Conservation (phyloP, 2,329 filamentous ascomycete species). For the Aquanectria penicillioides region DNA sequence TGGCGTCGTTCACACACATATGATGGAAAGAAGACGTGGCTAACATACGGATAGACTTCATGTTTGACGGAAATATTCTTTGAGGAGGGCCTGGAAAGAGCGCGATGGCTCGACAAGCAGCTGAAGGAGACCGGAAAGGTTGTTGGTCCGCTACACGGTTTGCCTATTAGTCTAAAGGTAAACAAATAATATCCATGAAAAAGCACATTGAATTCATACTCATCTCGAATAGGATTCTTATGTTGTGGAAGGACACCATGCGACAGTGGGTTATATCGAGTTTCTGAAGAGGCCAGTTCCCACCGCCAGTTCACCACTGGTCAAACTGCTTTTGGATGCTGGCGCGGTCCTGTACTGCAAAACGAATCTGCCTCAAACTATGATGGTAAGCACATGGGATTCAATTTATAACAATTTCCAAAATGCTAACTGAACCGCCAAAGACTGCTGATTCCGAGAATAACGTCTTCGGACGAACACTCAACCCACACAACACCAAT, state of each 20-base stretch:
- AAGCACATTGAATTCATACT: too few relatives aligned
- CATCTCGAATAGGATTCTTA: slow-evolving; percentile 42
- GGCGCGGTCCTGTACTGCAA: slow-evolving; percentile 48
- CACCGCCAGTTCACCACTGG: slow-evolving; percentile 34
- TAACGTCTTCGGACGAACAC: slow-evolving; percentile 40
- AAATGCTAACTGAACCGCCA: neutral
- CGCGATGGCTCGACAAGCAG: slow-evolving; percentile 28
- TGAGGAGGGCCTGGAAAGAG: slow-evolving; percentile 28
- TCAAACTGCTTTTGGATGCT: slow-evolving; percentile 36
- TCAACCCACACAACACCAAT: slow-evolving; percentile 47
- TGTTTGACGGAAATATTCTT: slow-evolving; percentile 37
- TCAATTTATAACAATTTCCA: fast-evolving
- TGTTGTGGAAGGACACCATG: slow-evolving; percentile 32
- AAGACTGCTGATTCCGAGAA: slow-evolving; percentile 52
- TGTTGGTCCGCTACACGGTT: slow-evolving; percentile 32
- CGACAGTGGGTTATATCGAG: slow-evolving; percentile 39
- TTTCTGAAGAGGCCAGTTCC: slow-evolving; percentile 37
- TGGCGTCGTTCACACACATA: too few relatives aligned
- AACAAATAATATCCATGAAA: fast-evolving
- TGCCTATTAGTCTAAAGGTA: slow-evolving; percentile 39
- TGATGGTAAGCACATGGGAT: slow-evolving; percentile 58
- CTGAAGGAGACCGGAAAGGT: slow-evolving; percentile 33
- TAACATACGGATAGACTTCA: slow-evolving; percentile 31
- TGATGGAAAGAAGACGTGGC: too few relatives aligned
- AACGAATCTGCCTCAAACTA: slow-evolving; percentile 67